phyloP scores from a whole-genome alignment of 2,329 filamentous ascomycete genomes.

The Fusarium sp. region DNA sequence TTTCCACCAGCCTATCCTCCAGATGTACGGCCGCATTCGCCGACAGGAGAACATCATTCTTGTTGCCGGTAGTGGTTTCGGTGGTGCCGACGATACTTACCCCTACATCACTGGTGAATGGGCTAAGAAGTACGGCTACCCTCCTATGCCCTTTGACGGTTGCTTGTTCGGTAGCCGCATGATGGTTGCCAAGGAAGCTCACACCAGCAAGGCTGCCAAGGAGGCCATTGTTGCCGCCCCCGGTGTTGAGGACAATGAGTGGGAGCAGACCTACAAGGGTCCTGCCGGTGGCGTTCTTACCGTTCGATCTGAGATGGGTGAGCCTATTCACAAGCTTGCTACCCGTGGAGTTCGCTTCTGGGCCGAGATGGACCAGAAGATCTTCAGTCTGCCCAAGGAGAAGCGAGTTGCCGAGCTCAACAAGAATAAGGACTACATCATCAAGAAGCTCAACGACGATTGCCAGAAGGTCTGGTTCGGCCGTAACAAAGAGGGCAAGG shows the following conservation, averaged over 20 bases:
- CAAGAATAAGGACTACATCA: slow-evolving; percentile 91
- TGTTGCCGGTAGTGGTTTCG: slow-evolving; percentile 92
- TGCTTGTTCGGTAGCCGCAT: slow-evolving; percentile 92
- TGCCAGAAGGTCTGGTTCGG: slow-evolving; percentile 99
- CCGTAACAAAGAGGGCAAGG: slow-evolving; percentile 82
- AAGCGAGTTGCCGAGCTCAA: slow-evolving; percentile 90
- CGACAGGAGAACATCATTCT: slow-evolving; percentile 89
- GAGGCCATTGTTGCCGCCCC: slow-evolving; percentile 90
- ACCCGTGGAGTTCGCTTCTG: slow-evolving; percentile 97
- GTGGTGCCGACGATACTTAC: slow-evolving; percentile 90
- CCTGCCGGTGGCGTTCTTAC: slow-evolving; percentile 95
- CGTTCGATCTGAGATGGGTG: slow-evolving; percentile 98
- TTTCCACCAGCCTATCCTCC: slow-evolving; percentile 91
- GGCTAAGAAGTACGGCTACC: slow-evolving; percentile 89
- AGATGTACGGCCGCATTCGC: slow-evolving; percentile 92
- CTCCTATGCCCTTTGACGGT: slow-evolving; percentile 94
- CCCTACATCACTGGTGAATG: slow-evolving; percentile 92
- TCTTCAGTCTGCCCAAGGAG: slow-evolving; percentile 95
- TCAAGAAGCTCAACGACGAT: slow-evolving; percentile 95
- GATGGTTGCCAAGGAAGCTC: slow-evolving; percentile 94
- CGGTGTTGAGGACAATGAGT: slow-evolving; percentile 85
- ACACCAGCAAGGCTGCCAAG: slow-evolving; percentile 90
- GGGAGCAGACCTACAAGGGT: slow-evolving; percentile 95
- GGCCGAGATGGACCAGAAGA: slow-evolving; percentile 99
- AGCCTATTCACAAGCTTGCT: slow-evolving; percentile 98